Evolutionary conservation across 192 early-diverging fungal species (phyloP).

Genomic region (Nowakowskiella sp.): DNA sequence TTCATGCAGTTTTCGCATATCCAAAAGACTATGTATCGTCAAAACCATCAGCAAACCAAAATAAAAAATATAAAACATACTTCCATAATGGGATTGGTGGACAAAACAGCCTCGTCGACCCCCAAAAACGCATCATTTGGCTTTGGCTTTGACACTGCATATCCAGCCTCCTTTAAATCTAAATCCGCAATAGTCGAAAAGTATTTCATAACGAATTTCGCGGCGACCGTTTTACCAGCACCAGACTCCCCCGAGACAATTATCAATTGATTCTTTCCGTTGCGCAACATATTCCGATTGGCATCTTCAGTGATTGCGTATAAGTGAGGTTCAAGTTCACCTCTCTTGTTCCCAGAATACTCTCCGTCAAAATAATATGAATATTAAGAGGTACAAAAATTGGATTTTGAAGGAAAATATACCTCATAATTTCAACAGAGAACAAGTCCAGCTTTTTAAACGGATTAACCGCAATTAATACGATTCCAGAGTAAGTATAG

Average conservation of each 20-base stretch:
- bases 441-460: slow-evolving; percentile 74
- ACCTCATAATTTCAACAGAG: slow-evolving; percentile 65
- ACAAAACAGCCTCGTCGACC: slow-evolving; percentile 33
- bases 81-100: slow-evolving; percentile 92
- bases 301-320: slow-evolving; percentile 92
- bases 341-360: slow-evolving; percentile 75
- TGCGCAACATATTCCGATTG: slow-evolving; percentile 81
- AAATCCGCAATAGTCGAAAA: slow-evolving; percentile 41
- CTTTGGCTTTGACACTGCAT: background rate
- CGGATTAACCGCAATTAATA: slow-evolving; percentile 86
- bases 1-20: slow-evolving; percentile 90
- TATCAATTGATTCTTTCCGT: slow-evolving; percentile 82
- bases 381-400: background rate
- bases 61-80: background rate
- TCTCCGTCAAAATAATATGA: slow-evolving; percentile 31
- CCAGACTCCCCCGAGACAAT: slow-evolving; percentile 90
- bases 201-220: slow-evolving; percentile 90
- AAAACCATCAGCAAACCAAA: background rate
- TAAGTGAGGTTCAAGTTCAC: slow-evolving; percentile 81
- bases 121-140: slow-evolving; percentile 13
- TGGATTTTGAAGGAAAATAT: background rate
- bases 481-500: slow-evolving; percentile 93
- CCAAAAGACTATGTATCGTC: slow-evolving; percentile 57
- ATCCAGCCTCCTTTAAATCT: slow-evolving; percentile 9
- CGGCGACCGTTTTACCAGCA: slow-evolving; percentile 86